Conservation (phyloP, 2,329 filamentous ascomycete species). For the Catunica adiposa region DNA sequence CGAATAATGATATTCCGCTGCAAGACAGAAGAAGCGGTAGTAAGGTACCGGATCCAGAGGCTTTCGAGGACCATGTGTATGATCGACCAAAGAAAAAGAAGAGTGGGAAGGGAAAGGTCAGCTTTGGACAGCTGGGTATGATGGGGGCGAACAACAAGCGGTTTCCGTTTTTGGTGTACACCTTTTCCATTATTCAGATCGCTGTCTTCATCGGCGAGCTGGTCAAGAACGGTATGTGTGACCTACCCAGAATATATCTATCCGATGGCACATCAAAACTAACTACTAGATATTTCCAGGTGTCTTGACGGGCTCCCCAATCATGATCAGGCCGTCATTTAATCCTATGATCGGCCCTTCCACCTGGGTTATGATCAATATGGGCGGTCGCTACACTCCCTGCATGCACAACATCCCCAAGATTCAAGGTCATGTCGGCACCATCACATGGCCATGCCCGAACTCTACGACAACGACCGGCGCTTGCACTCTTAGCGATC, state of each 20-base stretch:
- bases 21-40: slow-evolving; percentile 26
- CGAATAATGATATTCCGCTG: slow-evolving; percentile 40
- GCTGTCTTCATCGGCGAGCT: slow-evolving; percentile 81
- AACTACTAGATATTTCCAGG: slow-evolving; percentile 28
- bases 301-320: slow-evolving; percentile 59
- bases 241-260: not conserved
- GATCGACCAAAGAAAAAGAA: slow-evolving; percentile 31
- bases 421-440: slow-evolving; percentile 36
- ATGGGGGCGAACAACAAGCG: slow-evolving; percentile 36
- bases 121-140: slow-evolving; percentile 45
- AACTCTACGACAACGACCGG: slow-evolving; percentile 49
- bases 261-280: not conserved
- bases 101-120: slow-evolving; percentile 27
- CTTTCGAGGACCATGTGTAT: slow-evolving; percentile 42
- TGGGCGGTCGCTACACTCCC: slow-evolving; percentile 81
- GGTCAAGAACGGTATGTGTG: slow-evolving; percentile 56
- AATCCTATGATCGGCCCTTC: slow-evolving; percentile 97
- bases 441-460: slow-evolving; percentile 60
- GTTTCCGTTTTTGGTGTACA: slow-evolving; percentile 68
- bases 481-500: slow-evolving; percentile 55
- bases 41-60: slow-evolving; percentile 21
- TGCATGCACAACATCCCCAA: slow-evolving; percentile 78
- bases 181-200: slow-evolving; percentile 60
- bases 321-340: slow-evolving; percentile 67
- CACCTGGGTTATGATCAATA: slow-evolving; percentile 79